Evolutionary conservation across 108 stramenopile species (phyloP).

Genomic region (Conticribra weissflogii): DNA sequence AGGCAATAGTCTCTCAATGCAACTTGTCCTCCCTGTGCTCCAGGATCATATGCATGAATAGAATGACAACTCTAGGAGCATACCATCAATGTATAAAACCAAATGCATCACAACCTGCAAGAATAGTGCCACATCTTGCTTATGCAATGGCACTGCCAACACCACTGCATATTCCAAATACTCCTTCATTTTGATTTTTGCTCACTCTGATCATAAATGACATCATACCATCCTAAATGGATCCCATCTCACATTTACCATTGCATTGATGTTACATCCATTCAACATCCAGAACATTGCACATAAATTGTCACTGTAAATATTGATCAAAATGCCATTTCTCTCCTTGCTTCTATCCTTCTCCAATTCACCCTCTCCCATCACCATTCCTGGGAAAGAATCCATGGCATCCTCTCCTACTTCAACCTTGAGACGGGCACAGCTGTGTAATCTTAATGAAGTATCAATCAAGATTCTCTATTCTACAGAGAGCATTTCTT

Average conservation of each 20-base stretch:
- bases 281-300: constrained; percentile 30
- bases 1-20: constrained; percentile 32
- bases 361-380: too few species aligned
- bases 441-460: constrained; percentile 57
- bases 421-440: constrained; percentile 24
- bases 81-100: constrained; percentile 37
- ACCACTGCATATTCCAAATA: constrained; percentile 37
- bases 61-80: constrained; percentile 39
- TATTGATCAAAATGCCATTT: constrained; percentile 1
- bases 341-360: too few species aligned
- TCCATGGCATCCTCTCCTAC: constrained; percentile 18
- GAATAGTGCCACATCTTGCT: constrained; percentile 25
- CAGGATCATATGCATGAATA: constrained; percentile 13
- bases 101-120: constrained; percentile 44
- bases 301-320: constrained; percentile 32
- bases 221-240: constrained; percentile 52
- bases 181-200: constrained; percentile 42
- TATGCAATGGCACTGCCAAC: constrained; percentile 18
- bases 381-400: constrained; percentile 38
- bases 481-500: constrained; percentile 46
- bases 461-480: constrained; percentile 65
- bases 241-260: constrained; percentile 33
- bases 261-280: constrained; percentile 9
- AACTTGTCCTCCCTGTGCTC: constrained; percentile 2
- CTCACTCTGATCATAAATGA: constrained; percentile 67